Evolutionary conservation across 2,329 filamentous ascomycete genomes (phyloP).

Genomic region (Fusarium sp.): DNA sequence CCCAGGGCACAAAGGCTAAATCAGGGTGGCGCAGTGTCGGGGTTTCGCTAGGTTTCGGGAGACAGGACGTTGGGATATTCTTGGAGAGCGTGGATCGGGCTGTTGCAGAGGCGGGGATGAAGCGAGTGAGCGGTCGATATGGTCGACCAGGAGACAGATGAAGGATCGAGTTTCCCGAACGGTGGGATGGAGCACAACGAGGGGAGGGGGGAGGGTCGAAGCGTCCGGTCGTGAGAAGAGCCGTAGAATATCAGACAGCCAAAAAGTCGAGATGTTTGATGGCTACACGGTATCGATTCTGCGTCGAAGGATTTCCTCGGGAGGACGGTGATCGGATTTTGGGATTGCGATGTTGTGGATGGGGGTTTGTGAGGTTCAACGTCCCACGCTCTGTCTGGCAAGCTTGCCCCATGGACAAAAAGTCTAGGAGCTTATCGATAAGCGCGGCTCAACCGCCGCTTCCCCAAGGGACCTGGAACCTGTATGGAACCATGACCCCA

Average conservation of each 20-base stretch:
- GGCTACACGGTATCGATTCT: background rate
- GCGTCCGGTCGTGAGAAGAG: constrained; percentile 5
- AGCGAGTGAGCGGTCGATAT: constrained; percentile 17
- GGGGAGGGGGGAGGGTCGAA: constrained; percentile 23
- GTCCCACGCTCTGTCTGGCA: constrained; percentile 12
- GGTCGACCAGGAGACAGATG: constrained; percentile 17
- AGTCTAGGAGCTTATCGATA: constrained; percentile 49
- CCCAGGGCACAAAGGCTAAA: constrained; percentile 5
- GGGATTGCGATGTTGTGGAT: constrained; percentile 38
- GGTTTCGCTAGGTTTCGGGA: background rate
- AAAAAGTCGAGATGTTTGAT: background rate
- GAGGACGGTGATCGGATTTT: constrained; percentile 18
- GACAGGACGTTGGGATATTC: background rate
- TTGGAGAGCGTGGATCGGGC: background rate
- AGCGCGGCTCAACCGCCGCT: constrained; percentile 6
- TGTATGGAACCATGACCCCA: background rate
- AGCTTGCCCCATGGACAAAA: constrained; percentile 4
- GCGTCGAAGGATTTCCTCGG: background rate
- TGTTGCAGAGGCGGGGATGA: background rate
- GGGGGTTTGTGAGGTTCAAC: constrained; percentile 39
- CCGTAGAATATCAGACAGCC: constrained; percentile 5
- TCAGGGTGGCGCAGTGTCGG: constrained; percentile 7
- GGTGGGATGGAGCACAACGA: constrained; percentile 32
- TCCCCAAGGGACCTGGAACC: background rate
- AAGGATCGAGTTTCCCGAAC: constrained; percentile 24